phyloP scores from a whole-genome alignment of 2,329 filamentous ascomycete species.

The Penicillium italicum region DNA sequence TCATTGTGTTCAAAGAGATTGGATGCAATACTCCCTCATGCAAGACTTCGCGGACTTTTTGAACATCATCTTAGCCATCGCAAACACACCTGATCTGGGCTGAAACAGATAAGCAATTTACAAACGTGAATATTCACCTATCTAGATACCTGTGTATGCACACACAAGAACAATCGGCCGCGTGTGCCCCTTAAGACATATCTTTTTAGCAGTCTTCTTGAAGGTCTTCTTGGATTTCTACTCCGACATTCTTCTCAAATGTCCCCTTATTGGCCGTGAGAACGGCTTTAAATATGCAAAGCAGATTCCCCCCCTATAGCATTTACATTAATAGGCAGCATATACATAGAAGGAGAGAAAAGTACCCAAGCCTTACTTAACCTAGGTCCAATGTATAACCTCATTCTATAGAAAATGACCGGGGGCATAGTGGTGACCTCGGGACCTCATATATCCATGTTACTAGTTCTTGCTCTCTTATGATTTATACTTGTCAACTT shows the following conservation, averaged over 20 bases:
- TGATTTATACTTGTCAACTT: background rate
- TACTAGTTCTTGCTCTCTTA: background rate
- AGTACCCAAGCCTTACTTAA: background rate
- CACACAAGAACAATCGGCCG: background rate
- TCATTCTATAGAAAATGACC: background rate
- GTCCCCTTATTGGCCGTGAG: background rate
- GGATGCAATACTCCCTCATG: background rate
- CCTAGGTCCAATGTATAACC: background rate
- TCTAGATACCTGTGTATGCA: background rate
- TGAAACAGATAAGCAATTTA: background rate
- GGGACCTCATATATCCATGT: background rate
- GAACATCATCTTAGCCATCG: background rate
- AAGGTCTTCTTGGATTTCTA: background rate
- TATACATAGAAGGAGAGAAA: background rate
- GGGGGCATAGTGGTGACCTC: background rate
- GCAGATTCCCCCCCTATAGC: background rate
- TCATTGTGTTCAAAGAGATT: background rate
- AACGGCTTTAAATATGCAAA: background rate
- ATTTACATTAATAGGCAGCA: background rate
- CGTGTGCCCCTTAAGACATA: background rate
- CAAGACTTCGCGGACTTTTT: background rate
- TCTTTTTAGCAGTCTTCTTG: background rate
- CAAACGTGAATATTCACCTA: background rate
- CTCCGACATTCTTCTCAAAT: too few species aligned
- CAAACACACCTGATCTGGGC: background rate